Conservation (phyloP, 1,284 basidiomycete species). For the Athelia sp. region DNA sequence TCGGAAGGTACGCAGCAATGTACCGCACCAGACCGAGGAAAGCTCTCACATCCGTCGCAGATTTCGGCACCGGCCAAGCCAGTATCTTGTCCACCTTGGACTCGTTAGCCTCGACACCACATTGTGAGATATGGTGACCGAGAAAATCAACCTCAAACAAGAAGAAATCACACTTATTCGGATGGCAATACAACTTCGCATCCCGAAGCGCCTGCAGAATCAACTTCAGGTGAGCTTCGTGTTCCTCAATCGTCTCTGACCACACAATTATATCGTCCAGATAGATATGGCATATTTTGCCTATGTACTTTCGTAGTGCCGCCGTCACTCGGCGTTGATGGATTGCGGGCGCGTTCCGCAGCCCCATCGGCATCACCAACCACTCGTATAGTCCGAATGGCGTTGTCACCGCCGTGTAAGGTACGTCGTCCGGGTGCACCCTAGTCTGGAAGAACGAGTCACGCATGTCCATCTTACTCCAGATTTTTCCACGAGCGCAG, state of each 20-base stretch:
- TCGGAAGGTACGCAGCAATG: conserved; percentile 11
- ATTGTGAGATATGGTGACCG: conserved; percentile 18
- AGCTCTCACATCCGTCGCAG: conserved; percentile 6
- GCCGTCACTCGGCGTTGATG: conserved; percentile 15
- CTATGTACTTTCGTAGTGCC: conserved; percentile 13
- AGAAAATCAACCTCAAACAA: conserved; percentile 14
- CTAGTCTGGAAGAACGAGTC: no score
- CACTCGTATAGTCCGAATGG: conserved; percentile 19
- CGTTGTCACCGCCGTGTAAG: no score
- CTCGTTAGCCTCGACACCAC: conserved; percentile 15
- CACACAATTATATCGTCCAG: conserved; percentile 35
- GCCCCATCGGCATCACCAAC: conserved; percentile 23
- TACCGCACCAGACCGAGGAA: conserved; percentile 19
- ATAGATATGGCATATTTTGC: conserved; percentile 18
- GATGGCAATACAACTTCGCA: conserved; percentile 17
- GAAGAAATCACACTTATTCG: conserved; percentile 29
- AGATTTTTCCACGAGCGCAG: conserved; percentile 13
- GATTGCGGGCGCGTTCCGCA: conserved; percentile 14
- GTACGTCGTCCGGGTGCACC: no score
- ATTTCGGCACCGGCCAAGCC: conserved; percentile 12
- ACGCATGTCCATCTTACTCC: conserved; percentile 1
- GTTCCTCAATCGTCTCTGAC: conserved; percentile 22
- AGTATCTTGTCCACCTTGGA: conserved; percentile 13
- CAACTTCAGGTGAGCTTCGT: conserved; percentile 15
- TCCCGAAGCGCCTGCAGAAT: conserved; percentile 16